Evolutionary conservation across 2,329 filamentous ascomycete genomes (phyloP).

Genomic region (Talaromyces marneffei): DNA sequence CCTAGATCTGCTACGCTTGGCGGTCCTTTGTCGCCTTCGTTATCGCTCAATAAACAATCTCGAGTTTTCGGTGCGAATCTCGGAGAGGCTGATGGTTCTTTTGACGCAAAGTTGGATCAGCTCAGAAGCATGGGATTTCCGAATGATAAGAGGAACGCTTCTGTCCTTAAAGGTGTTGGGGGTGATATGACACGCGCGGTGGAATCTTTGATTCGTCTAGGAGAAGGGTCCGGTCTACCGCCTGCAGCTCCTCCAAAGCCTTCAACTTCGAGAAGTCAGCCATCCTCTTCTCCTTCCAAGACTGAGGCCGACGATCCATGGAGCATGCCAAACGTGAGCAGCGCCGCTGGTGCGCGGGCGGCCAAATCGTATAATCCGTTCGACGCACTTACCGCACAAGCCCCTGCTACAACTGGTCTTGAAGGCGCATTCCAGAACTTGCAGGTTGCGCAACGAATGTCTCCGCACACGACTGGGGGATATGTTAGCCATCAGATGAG

Average conservation of each 20-base stretch:
- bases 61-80: slow-evolving; percentile 63
- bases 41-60: slow-evolving; percentile 26
- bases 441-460: slow-evolving; percentile 64
- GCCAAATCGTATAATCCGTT: slow-evolving; percentile 62
- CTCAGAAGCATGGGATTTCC: slow-evolving; percentile 88
- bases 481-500: slow-evolving; percentile 41
- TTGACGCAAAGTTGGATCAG: slow-evolving; percentile 69
- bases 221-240: slow-evolving; percentile 56
- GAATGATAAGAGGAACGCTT: slow-evolving; percentile 73
- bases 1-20: slow-evolving; percentile 16
- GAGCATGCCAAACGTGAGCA: slow-evolving; percentile 13
- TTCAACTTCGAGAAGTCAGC: slow-evolving; percentile 18
- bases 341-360: slow-evolving; percentile 13
- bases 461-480: slow-evolving; percentile 69
- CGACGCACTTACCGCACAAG: slow-evolving; percentile 36
- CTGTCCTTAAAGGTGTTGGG: slow-evolving; percentile 73
- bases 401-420: slow-evolving; percentile 36
- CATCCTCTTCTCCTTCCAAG: slow-evolving; percentile 26
- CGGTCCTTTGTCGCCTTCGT: slow-evolving; percentile 24
- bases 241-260: slow-evolving; percentile 53
- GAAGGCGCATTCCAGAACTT: slow-evolving; percentile 70
- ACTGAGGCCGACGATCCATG: slow-evolving; percentile 63
- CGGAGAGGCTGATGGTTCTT: slow-evolving; percentile 41
- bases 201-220: slow-evolving; percentile 75
- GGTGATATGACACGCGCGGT: slow-evolving; percentile 82